A percentile compares a stretch with the other conserved stretches of the same genome.
Conservation (phyloP, 257 asterid genomes). For the Vinca minor region DNA sequence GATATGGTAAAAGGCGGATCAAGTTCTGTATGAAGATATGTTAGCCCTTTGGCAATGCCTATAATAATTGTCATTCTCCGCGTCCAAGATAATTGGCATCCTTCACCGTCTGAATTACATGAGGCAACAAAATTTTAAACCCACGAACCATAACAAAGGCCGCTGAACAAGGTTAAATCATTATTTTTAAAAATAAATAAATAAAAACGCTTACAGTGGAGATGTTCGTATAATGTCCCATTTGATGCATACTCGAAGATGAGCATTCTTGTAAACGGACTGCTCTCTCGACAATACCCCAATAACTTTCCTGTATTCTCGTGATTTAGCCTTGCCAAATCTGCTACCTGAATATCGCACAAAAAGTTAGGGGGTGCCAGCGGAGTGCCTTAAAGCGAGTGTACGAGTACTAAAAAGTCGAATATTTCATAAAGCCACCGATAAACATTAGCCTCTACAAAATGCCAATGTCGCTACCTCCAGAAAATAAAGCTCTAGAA, state of each 20-base stretch:
- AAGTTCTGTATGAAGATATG: constrained; percentile 78
- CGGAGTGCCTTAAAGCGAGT: constrained; percentile 9
- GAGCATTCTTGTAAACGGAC: constrained; percentile 85
- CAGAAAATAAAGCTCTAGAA: constrained; percentile 82
- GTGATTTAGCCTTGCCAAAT: constrained; percentile 67
- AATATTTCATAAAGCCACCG: neutral
- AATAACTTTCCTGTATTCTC: constrained; percentile 65
- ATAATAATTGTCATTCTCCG: constrained; percentile 79
- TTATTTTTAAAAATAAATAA: no score
- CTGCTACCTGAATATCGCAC: constrained; percentile 57
- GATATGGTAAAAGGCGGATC: constrained; percentile 85
- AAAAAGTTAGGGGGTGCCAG: no score
- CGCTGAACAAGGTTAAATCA: neutral
- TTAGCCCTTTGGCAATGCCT: constrained; percentile 81
- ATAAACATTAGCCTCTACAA: neutral
- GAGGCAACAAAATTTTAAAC: constrained; percentile 7
- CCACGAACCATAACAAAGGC: neutral
- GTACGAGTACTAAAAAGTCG: neutral
- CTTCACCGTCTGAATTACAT: constrained; percentile 66
- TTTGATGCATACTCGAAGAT: constrained; percentile 92
- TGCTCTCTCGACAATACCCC: constrained; percentile 77
- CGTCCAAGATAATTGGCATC: constrained; percentile 90
- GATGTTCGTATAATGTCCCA: constrained; percentile 91
- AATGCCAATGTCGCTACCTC: constrained; percentile 37
- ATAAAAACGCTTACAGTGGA: constrained; percentile 59